Evolutionary conservation across 148 eudicot species (phyloP), one percentile per base, ranked within the genome.

Genomic region (Rhododendron kiyosumense): DNA sequence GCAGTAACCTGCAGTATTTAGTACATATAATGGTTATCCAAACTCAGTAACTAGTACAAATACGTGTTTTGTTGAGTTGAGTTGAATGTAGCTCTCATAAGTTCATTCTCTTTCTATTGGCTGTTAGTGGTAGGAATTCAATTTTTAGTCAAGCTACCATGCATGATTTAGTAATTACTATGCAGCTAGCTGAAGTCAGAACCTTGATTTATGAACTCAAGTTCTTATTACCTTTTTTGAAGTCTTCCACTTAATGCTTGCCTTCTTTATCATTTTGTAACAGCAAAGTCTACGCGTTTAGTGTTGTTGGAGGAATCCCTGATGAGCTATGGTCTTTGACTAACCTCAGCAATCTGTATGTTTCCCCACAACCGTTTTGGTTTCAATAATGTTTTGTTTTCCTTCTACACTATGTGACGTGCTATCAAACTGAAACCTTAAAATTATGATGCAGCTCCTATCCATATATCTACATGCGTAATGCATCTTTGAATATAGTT

Each of bases 311-410:
- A 36, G 88, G 82, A 59, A 86, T 96, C 52, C 98, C 98, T 1
- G 92, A 96, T 69, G 98, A 93, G 86, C 94, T 94, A 7, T 96
- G 98, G 98, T 90, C 71, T 85, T 87, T 96, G 86, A 93, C 92
- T 85, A 88, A 49, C 20, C 76, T 71, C 38, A 14, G 0, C 76
- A 71, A 71, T 71, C 14, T 71, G 76, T 71, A 71, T 30, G 90
- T 45, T 48, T n/a, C 34, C 26, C 88, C 77, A 4, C 77, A 15
- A 18, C n/a, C 14, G 38, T 71, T 71, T 30, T 45, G 24, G 36
- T 28, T 54, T 84, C 41, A 20, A 41, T 46, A 20, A 18, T 32
- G 49, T 14, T 84, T 32, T 1, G 24, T 24, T 84, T 34, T 52
- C 36, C 81, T 75, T 76, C 6, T 36, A 20, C 34, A 4, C 76